These are phyloP conservation scores for Ocimum tenuiflorum DNA, from an alignment of 257 asterid species.

Conservation along the genomic window DNA sequence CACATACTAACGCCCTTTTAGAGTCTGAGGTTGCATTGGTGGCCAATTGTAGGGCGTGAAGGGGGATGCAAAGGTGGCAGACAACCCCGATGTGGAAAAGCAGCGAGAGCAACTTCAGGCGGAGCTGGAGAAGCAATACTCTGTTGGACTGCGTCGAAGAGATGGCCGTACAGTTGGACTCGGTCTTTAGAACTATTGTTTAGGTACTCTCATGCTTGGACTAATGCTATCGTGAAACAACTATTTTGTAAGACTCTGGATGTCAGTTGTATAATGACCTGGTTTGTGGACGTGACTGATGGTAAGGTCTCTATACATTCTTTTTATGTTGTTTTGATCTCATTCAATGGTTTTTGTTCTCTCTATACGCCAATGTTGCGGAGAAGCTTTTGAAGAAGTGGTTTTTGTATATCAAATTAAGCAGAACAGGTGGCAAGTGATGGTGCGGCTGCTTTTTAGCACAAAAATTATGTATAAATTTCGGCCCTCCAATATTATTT, in stretches of 20 bases:
- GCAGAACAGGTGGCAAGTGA: no score
- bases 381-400: no score
- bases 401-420: no score
- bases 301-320: not conserved
- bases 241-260: conserved; percentile 11
- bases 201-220: conserved; percentile 14
- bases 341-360: no score
- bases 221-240: not conserved
- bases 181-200: conserved; percentile 51
- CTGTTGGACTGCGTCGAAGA: conserved; percentile 94
- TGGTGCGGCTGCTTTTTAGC: no score
- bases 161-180: conserved; percentile 98
- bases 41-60: conserved; percentile 99
- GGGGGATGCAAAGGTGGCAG: conserved; percentile 56
- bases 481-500: no score
- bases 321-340: not conserved
- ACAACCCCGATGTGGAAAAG: conserved; percentile 58
- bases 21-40: conserved; percentile 99
- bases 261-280: not conserved
- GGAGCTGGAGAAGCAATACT: conserved; percentile 91
- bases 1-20: conserved; percentile 76
- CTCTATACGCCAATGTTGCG: no score
- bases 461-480: no score
- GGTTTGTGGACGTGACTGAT: conserved; percentile 11
- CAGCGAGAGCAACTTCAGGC: conserved; percentile 83